Conservation (phyloP, 768 basidiomycete genomes). For the Lenzites betulinus region DNA sequence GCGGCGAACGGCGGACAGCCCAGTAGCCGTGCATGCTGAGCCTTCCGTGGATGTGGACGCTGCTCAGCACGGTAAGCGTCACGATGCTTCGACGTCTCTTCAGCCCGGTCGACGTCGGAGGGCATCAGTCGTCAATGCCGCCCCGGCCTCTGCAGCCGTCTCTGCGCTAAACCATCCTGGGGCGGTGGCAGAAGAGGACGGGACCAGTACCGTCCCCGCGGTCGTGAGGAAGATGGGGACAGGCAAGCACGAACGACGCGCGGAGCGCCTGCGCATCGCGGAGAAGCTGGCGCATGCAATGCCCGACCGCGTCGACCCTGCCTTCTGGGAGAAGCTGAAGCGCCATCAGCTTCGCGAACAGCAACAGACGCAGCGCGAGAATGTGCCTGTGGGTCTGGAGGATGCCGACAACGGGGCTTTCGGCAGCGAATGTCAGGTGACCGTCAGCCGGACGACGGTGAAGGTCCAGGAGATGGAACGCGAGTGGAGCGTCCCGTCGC, state of each 20-base stretch:
- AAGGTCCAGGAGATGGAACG: not conserved
- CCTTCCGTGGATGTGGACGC: too few species aligned
- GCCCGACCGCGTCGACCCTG: conserved; percentile 57
- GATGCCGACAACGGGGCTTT: not conserved
- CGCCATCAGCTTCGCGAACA: conserved; percentile 1
- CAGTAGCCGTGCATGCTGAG: not conserved
- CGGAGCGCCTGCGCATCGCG: conserved; percentile 30
- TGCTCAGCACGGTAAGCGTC: not conserved
- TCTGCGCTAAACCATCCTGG: not conserved
- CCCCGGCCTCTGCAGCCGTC: not conserved
- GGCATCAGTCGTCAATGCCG: not conserved
- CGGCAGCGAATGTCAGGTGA: not conserved
- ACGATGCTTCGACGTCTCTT: not conserved
- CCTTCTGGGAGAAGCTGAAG: conserved; percentile 47
- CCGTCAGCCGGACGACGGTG: not conserved
- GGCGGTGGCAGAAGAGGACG: not conserved
- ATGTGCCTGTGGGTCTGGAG: not conserved
- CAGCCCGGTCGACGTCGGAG: not conserved
- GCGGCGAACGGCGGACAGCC: not conserved
- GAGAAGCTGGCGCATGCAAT: conserved; percentile 46
- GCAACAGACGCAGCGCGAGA: not conserved
- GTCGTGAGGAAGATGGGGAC: conserved; percentile 10
- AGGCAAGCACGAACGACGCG: conserved; percentile 1
- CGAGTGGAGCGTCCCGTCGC: not conserved
- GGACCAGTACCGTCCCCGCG: not conserved